Evolutionary conservation across 176 grass and related monocot genomes (phyloP).

Genomic region (Urochloa ruziziensis): DNA sequence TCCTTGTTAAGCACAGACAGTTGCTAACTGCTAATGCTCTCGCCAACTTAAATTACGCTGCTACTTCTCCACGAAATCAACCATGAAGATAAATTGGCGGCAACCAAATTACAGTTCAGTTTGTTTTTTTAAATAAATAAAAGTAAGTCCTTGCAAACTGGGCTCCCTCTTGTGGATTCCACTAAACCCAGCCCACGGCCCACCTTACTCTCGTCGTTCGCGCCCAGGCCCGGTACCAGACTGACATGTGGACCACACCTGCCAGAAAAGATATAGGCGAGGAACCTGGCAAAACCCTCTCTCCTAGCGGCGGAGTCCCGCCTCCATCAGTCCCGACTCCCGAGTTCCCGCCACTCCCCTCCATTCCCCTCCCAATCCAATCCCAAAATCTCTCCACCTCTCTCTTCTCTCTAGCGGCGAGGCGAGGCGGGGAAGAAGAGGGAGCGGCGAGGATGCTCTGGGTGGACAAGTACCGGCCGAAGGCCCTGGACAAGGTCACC

Average conservation of each 20-base stretch:
- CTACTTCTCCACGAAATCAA: not conserved
- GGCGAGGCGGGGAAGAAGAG: not conserved
- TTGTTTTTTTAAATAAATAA: not conserved
- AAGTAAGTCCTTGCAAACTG: not conserved
- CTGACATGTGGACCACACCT: not conserved
- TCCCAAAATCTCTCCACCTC: slow-evolving; percentile 1
- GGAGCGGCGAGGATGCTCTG: slow-evolving; percentile 72
- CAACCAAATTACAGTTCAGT: not conserved
- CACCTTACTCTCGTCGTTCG: not conserved
- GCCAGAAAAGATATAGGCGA: not conserved
- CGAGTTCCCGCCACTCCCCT: slow-evolving; percentile 42
- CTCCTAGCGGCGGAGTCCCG: slow-evolving; percentile 10
- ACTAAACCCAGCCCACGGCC: not conserved
- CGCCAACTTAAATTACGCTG: not conserved
- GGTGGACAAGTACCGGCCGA: slow-evolving; percentile 98
- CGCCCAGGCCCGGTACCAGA: not conserved
- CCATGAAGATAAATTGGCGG: not conserved
- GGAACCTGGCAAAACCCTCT: not conserved
- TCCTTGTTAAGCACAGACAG: not conserved
- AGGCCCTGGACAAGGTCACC: slow-evolving; percentile 82
- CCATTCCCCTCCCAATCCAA: slow-evolving; percentile 14
- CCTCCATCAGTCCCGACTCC: not conserved
- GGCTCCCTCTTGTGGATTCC: not conserved
- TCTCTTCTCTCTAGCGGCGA: not conserved
- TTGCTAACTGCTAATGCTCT: not conserved